Percentiles rank a stretch among this genome's conserved stretches.
Conservation (phyloP, 192 early-diverging fungal species). For the Irineochytrium annulatum region DNA sequence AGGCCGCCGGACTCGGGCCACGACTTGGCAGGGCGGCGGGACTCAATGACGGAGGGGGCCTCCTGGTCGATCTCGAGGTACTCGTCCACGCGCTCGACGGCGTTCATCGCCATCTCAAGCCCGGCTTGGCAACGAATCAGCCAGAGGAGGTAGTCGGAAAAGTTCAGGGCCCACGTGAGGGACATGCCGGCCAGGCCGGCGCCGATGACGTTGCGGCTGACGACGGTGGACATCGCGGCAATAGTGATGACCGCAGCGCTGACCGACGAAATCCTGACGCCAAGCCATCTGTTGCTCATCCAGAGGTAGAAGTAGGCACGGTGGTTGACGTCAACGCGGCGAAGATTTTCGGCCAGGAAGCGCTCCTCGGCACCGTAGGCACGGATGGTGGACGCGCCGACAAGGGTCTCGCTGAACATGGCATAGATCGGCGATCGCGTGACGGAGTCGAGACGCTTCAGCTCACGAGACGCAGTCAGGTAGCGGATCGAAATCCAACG, state of each 20-base stretch:
- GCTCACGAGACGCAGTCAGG: constrained; percentile 73
- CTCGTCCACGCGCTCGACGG: constrained; percentile 83
- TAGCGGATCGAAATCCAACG: constrained; percentile 67
- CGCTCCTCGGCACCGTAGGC: constrained; percentile 39
- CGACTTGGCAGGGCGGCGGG: constrained; percentile 18
- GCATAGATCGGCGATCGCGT: constrained; percentile 73
- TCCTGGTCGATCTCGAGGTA: constrained; percentile 83
- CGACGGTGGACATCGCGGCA: constrained; percentile 25
- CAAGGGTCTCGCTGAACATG: constrained; percentile 76
- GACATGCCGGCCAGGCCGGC: constrained; percentile 84
- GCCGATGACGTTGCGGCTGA: constrained; percentile 56
- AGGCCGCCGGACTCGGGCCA: constrained; percentile 73
- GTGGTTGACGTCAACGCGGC: constrained; percentile 66
- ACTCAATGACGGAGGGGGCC: constrained; percentile 52
- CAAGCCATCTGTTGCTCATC: constrained; percentile 66
- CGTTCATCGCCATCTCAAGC: constrained; percentile 51
- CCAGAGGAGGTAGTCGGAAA: constrained; percentile 71
- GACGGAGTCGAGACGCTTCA: constrained; percentile 83
- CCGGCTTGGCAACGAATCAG: constrained; percentile 51
- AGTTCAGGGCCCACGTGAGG: constrained; percentile 78
- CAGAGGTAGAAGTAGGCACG: constrained; percentile 83
- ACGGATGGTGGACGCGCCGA: constrained; percentile 40
- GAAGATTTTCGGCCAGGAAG: constrained; percentile 28
- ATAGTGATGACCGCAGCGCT: constrained; percentile 62
- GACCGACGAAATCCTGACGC: constrained; percentile 67